Percentiles rank a stretch among this genome's conserved stretches.
These are phyloP conservation scores for Castanopsis chinensis DNA, from an alignment of 306 rosid genomes.

Conservation along the genomic window DNA sequence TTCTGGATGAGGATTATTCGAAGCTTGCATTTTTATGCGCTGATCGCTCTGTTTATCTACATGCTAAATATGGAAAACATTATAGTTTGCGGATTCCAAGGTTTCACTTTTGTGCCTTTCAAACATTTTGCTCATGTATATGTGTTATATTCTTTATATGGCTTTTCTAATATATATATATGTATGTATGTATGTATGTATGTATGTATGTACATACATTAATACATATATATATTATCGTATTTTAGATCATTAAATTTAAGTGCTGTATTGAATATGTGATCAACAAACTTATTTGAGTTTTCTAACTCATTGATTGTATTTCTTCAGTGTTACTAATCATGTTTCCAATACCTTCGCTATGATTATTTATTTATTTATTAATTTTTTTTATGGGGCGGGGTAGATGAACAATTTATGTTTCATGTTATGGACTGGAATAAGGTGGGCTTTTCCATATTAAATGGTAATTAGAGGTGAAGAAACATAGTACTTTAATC, in stretches of 20 bases:
- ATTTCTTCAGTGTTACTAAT: background rate
- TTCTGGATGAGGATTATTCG: slow-evolving; percentile 80
- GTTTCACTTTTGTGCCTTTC: slow-evolving; percentile 32
- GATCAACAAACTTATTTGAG: background rate
- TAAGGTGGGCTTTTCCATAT: background rate
- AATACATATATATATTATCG: no score
- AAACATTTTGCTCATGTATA: background rate
- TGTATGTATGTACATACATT: no score
- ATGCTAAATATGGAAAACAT: slow-evolving; percentile 96
- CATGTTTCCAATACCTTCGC: background rate
- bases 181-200: no score
- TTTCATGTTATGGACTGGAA: background rate
- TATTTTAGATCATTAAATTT: background rate
- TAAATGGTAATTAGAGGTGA: background rate
- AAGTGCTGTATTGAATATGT: background rate
- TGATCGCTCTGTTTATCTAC: slow-evolving; percentile 74
- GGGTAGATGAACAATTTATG: background rate
- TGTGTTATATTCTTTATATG: background rate
- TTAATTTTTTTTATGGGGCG: background rate
- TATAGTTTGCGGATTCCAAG: slow-evolving; percentile 85
- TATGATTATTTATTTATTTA: no score
- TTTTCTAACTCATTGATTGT: background rate
- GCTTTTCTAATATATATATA: background rate
- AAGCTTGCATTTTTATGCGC: slow-evolving; percentile 93
- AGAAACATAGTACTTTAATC: background rate